These are phyloP conservation scores for Fusarium irregulare DNA, from an alignment of 2,329 filamentous ascomycete genomes.

Conservation along the genomic window DNA sequence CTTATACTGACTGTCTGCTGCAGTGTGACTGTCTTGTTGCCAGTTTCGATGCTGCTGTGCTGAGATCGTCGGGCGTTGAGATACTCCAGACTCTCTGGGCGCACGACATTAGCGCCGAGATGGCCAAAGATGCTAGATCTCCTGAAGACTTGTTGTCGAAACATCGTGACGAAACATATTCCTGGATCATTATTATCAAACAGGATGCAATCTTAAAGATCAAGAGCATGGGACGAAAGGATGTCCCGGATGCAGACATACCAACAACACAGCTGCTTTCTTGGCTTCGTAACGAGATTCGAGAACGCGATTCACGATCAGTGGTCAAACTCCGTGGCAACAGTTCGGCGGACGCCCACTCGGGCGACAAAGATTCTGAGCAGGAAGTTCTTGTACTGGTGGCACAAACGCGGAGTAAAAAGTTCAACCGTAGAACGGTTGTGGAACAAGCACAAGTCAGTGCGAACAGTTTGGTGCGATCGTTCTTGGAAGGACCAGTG, in stretches of 20 bases:
- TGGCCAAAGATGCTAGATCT: conserved; percentile 82
- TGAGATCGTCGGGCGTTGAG: conserved; percentile 80
- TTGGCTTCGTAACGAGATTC: conserved; percentile 84
- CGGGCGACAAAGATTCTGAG: conserved; percentile 56
- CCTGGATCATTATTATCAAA: conserved; percentile 91
- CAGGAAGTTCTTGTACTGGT: conserved; percentile 88
- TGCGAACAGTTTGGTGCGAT: conserved; percentile 72
- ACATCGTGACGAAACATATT: conserved; percentile 81
- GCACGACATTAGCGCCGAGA: conserved; percentile 86
- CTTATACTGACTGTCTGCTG: neutral
- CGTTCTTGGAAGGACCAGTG: conserved; percentile 81
- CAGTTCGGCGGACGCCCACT: conserved; percentile 47
- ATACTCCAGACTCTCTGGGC: conserved; percentile 84
- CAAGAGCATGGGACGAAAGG: conserved; percentile 80
- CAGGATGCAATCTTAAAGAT: conserved; percentile 81
- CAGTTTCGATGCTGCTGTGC: conserved; percentile 81
- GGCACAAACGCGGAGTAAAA: conserved; percentile 86
- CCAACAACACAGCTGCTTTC: conserved; percentile 76
- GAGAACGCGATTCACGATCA: conserved; percentile 77
- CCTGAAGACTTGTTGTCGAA: conserved; percentile 82
- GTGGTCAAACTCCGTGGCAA: conserved; percentile 56
- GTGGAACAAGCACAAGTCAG: conserved; percentile 79
- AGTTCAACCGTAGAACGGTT: conserved; percentile 87
- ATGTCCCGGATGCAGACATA: conserved; percentile 80
- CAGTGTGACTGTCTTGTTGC: conserved; percentile 91